phyloP scores from a whole-genome alignment of 352 stramenopile genomes.

The Globisporangium okanoganense region DNA sequence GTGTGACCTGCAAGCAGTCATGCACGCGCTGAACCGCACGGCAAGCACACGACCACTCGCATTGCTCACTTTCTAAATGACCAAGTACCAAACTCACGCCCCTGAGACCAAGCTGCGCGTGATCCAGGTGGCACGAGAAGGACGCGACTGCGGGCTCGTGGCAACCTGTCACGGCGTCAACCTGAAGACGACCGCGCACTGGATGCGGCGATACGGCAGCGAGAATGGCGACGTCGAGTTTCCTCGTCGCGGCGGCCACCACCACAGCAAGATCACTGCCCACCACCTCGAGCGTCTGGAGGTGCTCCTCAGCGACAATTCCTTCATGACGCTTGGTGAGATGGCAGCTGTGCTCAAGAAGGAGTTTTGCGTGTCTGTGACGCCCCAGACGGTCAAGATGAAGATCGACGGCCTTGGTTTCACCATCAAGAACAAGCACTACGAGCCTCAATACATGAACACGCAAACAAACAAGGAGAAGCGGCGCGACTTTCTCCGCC shows the following conservation, averaged over 20 bases:
- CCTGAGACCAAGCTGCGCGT: background rate
- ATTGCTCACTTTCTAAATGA: background rate
- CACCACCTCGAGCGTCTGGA: background rate
- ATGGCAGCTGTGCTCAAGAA: background rate
- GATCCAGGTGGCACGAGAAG: background rate
- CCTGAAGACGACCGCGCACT: background rate
- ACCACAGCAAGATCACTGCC: background rate
- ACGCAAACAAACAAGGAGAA: no score
- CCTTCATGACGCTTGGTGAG: background rate
- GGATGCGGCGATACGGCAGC: background rate
- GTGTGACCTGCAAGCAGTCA: background rate
- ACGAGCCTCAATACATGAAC: no score
- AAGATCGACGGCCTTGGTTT: no score
- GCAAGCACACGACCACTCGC: background rate
- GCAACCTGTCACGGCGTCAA: background rate
- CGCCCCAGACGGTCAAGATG: no score
- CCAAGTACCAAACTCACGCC: background rate
- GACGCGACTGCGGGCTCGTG: background rate
- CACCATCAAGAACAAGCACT: no score
- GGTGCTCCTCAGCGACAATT: background rate
- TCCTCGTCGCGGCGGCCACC: background rate
- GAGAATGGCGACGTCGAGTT: background rate
- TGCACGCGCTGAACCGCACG: background rate
- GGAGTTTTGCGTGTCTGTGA: no score
- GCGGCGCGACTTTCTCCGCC: no score